Conservation (phyloP, 345 rosid genomes). For the Citrus sinensis region DVS_A1.0 CM039169.1:33513001-33513500, state of each 20-base stretch:
- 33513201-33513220: slow-evolving; percentile 12
- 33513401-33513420: background rate
- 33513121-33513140: background rate
- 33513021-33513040: background rate
- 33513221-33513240: background rate
- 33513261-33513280: background rate
- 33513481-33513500: fast-evolving
- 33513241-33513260: background rate
- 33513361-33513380: background rate
- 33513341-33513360: background rate
- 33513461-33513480: too few relatives aligned
- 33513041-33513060: background rate
- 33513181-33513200: background rate
- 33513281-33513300: background rate
- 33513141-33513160: background rate
- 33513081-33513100: background rate
- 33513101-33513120: background rate
- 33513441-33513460: too few relatives aligned
- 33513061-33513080: background rate
- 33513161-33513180: background rate
- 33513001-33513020: background rate
- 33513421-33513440: background rate
- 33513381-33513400: background rate
- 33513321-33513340: background rate
- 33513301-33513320: background rate